A percentile compares a stretch with the other conserved stretches of the same genome.
Evolutionary conservation across 345 rosid genomes (phyloP).

Genomic region (Turnera subulata): DNA sequence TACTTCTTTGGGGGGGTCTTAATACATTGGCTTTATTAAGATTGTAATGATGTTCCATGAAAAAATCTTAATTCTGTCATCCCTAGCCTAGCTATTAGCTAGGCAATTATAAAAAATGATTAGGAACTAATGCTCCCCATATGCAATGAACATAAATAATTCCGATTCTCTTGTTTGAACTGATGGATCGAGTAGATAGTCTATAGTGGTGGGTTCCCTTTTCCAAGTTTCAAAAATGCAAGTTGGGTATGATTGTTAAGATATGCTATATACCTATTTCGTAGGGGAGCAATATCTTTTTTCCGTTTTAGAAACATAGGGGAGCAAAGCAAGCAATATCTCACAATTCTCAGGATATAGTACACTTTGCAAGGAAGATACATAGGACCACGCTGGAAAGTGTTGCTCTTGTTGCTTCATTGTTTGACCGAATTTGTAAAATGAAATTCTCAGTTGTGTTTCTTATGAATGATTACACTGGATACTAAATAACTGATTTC

Average conservation of each 20-base stretch:
- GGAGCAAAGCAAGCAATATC: too few species aligned
- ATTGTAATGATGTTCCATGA: background rate
- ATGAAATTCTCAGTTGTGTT: background rate
- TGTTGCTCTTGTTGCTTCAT: background rate
- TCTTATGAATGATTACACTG: too few species aligned
- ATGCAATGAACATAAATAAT: slow-evolving; percentile 37
- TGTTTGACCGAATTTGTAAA: slow-evolving; percentile 17
- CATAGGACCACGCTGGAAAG: slow-evolving; percentile 11
- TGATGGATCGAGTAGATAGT: too few species aligned
- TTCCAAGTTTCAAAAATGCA: slow-evolving; percentile 26
- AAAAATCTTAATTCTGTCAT: background rate
- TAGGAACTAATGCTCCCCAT: slow-evolving; percentile 43
- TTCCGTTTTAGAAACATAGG: background rate
- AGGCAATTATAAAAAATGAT: slow-evolving; percentile 12
- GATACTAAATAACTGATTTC: too few species aligned
- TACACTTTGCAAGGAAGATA: background rate
- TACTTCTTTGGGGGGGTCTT: too few species aligned
- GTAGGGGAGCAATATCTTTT: background rate
- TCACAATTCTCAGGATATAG: too few species aligned
- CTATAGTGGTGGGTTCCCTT: slow-evolving; percentile 39
- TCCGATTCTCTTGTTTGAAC: background rate
- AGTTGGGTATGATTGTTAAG: slow-evolving; percentile 25
- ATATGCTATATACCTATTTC: background rate
- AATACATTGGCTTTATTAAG: too few species aligned
- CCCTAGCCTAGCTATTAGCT: slow-evolving; percentile 17